Percentiles rank a stretch among this genome's conserved stretches.
phyloP scores from a whole-genome alignment of 306 rosid species.

The Arachis hypogaea region DNA sequence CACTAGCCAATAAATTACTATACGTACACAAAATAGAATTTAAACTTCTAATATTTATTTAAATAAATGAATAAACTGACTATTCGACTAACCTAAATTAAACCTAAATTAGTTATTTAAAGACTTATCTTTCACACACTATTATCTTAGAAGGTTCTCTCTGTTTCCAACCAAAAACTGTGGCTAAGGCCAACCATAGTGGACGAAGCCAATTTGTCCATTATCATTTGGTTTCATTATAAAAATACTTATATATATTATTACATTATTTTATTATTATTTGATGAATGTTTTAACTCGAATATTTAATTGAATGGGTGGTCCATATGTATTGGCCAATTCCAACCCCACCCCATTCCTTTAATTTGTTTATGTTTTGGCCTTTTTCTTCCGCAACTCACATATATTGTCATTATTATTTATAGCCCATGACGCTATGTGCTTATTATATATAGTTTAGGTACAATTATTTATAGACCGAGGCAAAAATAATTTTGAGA shows the following conservation, averaged over 20 bases:
- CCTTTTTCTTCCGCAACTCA: background rate
- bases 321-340: constrained; percentile 35
- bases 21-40: no score
- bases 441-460: no score
- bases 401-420: background rate
- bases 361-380: background rate
- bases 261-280: no score
- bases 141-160: constrained; percentile 46
- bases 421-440: no score
- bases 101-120: no score
- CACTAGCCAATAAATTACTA: no score
- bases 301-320: constrained; percentile 20
- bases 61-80: no score
- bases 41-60: no score
- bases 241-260: background rate
- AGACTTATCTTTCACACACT: constrained; percentile 13
- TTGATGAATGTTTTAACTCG: background rate
- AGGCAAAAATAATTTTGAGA: no score
- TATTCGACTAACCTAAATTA: no score
- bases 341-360: constrained; percentile 47
- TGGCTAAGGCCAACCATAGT: constrained; percentile 36
- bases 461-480: no score
- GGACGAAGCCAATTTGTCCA: constrained; percentile 42
- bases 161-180: constrained; percentile 37
- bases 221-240: constrained; percentile 33